These are phyloP conservation scores for Volutella citrinella DNA, from an alignment of 2,329 filamentous ascomycete species.

Conservation along the genomic window DNA sequence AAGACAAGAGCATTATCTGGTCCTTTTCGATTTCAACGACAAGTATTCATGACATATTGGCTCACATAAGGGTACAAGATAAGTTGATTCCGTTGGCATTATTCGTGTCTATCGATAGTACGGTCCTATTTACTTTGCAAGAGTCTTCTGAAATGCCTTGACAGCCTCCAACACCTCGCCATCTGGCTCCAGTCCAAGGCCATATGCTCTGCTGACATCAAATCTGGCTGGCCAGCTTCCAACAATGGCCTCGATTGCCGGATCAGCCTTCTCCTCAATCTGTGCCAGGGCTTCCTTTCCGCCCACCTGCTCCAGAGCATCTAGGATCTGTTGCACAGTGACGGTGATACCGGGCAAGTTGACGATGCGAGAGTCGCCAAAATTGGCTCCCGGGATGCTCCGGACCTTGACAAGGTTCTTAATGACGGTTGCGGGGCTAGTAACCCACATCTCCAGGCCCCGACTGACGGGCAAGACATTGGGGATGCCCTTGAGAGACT, in stretches of 20 bases:
- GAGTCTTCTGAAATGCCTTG: conserved; percentile 13
- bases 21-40: too few relatives aligned
- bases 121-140: too few relatives aligned
- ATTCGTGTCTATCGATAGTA: too few relatives aligned
- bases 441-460: conserved; percentile 48
- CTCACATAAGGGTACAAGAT: too few relatives aligned
- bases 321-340: conserved; percentile 48
- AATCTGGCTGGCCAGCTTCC: conserved; percentile 51
- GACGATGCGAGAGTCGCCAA: conserved; percentile 38
- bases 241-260: conserved; percentile 47
- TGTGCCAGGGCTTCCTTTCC: conserved; percentile 41
- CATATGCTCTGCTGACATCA: conserved; percentile 47
- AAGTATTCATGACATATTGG: too few relatives aligned
- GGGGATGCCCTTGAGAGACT: conserved; percentile 43
- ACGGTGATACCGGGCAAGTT: conserved; percentile 51
- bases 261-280: conserved; percentile 45
- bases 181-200: conserved; percentile 51
- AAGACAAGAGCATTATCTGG: too few relatives aligned
- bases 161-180: conserved; percentile 28
- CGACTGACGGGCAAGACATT: conserved; percentile 43
- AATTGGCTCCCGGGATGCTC: conserved; percentile 36
- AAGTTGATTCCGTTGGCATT: too few relatives aligned
- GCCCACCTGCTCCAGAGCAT: conserved; percentile 45
- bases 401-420: conserved; percentile 44
- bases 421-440: conserved; percentile 46